A percentile compares a stretch with the other conserved stretches of the same genome.
These are phyloP conservation scores for Rosa rugosa DNA, from an alignment of 306 rosid species.

Conservation along the genomic window DNA sequence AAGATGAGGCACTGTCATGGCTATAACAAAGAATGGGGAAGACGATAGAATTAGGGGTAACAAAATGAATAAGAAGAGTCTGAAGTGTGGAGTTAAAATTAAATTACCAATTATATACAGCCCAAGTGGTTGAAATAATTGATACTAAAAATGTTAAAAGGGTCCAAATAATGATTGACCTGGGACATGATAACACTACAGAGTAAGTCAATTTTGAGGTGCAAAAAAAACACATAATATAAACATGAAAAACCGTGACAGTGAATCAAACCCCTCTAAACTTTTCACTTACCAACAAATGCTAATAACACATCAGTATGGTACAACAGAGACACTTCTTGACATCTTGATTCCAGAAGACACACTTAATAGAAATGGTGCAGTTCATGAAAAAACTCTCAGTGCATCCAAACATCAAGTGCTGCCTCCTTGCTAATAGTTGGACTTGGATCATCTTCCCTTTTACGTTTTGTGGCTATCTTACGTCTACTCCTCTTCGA, in stretches of 20 bases:
- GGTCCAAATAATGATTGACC: background rate
- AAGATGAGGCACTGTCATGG: background rate
- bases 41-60: background rate
- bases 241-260: background rate
- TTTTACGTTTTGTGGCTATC: conserved; percentile 56
- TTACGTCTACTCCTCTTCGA: conserved; percentile 46
- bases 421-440: background rate
- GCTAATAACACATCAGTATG: background rate
- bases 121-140: background rate
- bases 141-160: background rate
- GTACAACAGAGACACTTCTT: background rate
- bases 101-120: background rate
- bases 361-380: background rate
- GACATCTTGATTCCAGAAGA: background rate
- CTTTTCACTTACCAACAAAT: background rate
- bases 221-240: background rate
- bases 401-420: background rate
- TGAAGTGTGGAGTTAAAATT: background rate
- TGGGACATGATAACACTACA: background rate
- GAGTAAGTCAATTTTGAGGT: background rate
- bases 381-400: background rate
- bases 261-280: background rate
- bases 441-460: conserved; percentile 28
- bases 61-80: background rate
- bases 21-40: background rate